phyloP scores from a whole-genome alignment of 75 land plant species.

The Isoetes taiwanensis region DNA sequence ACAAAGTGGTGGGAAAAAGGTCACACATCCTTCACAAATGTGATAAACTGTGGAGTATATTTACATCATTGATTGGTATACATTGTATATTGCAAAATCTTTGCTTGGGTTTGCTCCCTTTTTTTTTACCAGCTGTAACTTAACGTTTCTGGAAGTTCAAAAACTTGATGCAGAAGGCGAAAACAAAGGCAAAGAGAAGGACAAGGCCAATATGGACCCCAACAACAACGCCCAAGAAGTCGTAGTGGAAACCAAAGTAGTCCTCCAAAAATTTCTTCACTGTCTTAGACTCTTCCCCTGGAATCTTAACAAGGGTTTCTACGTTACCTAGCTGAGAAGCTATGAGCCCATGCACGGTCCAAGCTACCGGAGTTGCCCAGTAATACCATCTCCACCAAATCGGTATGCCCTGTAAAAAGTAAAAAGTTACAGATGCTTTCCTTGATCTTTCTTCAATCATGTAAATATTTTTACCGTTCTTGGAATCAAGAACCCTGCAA shows the following conservation, averaged over 20 bases:
- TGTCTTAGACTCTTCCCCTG: not conserved
- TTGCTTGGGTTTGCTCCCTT: too few relatives aligned
- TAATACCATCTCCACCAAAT: slow-evolving; percentile 7
- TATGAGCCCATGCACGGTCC: not conserved
- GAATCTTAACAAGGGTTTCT: not conserved
- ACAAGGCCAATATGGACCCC: not conserved
- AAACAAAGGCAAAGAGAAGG: not conserved
- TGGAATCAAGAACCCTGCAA: slow-evolving; percentile 60
- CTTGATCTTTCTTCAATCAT: too few relatives aligned
- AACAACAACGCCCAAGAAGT: not conserved
- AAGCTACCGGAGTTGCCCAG: not conserved
- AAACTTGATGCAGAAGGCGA: slow-evolving; percentile 1
- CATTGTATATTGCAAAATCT: too few relatives aligned
- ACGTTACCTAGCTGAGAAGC: not conserved
- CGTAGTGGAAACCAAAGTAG: not conserved
- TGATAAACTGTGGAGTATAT: too few relatives aligned
- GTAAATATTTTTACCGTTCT: slow-evolving; percentile 37
- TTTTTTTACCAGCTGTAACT: too few relatives aligned
- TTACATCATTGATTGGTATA: too few relatives aligned
- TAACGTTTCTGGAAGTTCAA: slow-evolving; percentile 9
- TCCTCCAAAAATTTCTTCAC: not conserved
- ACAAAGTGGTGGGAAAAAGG: too few relatives aligned
- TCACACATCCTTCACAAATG: too few relatives aligned
- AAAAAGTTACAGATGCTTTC: not conserved
- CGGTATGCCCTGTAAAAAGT: not conserved